Evolutionary conservation across 495 filamentous ascomycete genomes (phyloP), one percentile per base, ranked within the genome.

Genomic region (Bryoglossum gracile): DNA sequence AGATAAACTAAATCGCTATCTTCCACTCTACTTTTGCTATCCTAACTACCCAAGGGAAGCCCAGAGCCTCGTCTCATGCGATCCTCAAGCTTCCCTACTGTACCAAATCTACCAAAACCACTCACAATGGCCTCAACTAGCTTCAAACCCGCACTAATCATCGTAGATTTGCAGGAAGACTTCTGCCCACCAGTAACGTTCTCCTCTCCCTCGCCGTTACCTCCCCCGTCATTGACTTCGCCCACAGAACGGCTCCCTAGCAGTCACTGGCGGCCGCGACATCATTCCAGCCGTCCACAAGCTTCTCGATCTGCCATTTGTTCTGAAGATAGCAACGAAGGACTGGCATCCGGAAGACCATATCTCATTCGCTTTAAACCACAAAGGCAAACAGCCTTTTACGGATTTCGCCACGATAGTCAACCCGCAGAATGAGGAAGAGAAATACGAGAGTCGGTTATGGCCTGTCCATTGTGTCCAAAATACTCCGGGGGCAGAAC

Each of bases 81-180:
- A 30, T 13, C 26, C 13, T 30, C 26, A 30, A 13, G 26, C 26
- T 13, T 30, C 26, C 26, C 26, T 30, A 6, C 26, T 30, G 26
- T 6, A 6, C 13, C 13, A 6, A 13, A 5, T 30, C 5, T 30
- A 5, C 26, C 5, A 30, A 30, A 30, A 13, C 5, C 34, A 16
- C 5, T 8, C 16, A 32, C 14, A 30, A 43, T 43, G 41, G 24
- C 41, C 14, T 30, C 41, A 30, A 43, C 28, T 14, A 32, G 32
- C 8, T 78, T 76, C 64, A 72, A 62, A 41, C 72, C 77, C 36
- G 83, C 83, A 16, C 63, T 88, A 19, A 60, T 96, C 28, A 74
- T 95, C 6, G 82, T 96, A 17, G 90, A 96, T 63, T 73, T 95
- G 67, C 92, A 98, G 68, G 87, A 95, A 65, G 92, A 96, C 71